Base-by-base conservation (phyloP, 2,329 filamentous ascomycete species). In the Hypoxylon rubiginosum region DNA sequence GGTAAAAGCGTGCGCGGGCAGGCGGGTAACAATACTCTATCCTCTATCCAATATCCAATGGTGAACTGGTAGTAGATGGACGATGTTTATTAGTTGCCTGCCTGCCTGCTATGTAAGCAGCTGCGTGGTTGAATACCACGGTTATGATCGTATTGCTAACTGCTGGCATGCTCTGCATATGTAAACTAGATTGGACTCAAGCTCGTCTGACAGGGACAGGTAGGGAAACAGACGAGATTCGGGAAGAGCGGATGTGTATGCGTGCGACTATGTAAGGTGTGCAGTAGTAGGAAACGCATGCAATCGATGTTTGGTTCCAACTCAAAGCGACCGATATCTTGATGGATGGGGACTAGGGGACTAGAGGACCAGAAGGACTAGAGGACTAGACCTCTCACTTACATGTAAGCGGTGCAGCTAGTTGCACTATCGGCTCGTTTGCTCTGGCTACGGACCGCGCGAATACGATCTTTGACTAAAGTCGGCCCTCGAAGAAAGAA, bases 231-330 rank as follows among this genome's bases (percentile, higher is more conserved):
- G 50, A 36, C 60, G 28, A 60, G 19, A 45, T 56, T 54, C 64
- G 67, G 65, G 65, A 70, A 50, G 50, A 58, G 58, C 67, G 67
- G 67, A 69, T 69, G 62, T 55, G 53, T 41, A 51, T 28, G 36
- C 51, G 65, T 63, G 52, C 46, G 26, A 28, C 49, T 19, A 65
- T 56, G 51, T 60, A 56, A 51, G 57, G 48, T 17, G 53, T 66
- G 63, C 45, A 61, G 56, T 55, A 58, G 53, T 58, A 58, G 49
- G 55, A 61, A 45, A 60, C 51, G 45, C 8, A 51, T 62, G 66
- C 63, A 68, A 49, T 50, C 8, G 17, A 58, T 61, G 58, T 59
- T 69, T 66, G 57, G 66, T 58, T 54, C 59, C 60, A 67, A 62
- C 49, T 53, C 39, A 49, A 53, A 48, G 26, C 54, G 49, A 26